These are phyloP conservation scores for Gnomoniopsis smithogilvyi DNA, from an alignment of 2,329 filamentous ascomycete genomes.

Conservation along the genomic window DNA sequence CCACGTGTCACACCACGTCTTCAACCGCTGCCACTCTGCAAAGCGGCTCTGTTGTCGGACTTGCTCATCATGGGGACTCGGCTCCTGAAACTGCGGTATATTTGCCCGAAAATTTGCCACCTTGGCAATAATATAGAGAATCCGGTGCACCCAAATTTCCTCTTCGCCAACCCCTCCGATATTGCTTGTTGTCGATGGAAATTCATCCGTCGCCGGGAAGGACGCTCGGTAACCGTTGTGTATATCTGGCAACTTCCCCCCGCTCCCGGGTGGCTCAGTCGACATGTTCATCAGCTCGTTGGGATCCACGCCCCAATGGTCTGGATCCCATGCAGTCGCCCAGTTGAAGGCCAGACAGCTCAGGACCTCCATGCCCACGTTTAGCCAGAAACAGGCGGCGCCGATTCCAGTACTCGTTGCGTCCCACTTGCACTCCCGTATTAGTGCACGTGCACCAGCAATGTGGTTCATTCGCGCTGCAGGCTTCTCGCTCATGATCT, in stretches of 20 bases:
- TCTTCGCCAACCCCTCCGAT: conserved; percentile 54
- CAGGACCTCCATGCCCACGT: conserved; percentile 85
- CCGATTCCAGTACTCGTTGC: conserved; percentile 76
- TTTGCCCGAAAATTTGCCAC: conserved; percentile 80
- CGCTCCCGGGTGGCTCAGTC: conserved; percentile 4
- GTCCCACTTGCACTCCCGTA: conserved; percentile 88
- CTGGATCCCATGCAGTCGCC: conserved; percentile 83
- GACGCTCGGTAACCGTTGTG: conserved; percentile 19
- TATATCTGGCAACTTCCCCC: neutral
- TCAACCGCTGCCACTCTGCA: conserved; percentile 77
- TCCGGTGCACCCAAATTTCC: conserved; percentile 83
- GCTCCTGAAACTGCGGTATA: conserved; percentile 58
- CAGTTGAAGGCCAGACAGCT: conserved; percentile 85
- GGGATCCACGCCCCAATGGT: conserved; percentile 85
- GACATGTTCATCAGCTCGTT: conserved; percentile 33
- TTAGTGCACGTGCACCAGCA: conserved; percentile 76
- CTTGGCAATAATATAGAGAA: conserved; percentile 84
- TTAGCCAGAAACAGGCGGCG: conserved; percentile 90
- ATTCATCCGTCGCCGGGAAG: conserved; percentile 3
- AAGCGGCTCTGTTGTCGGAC: conserved; percentile 61
- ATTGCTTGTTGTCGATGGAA: conserved; percentile 31
- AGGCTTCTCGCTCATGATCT: conserved; percentile 82
- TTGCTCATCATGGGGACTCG: conserved; percentile 61
- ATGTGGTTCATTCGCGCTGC: conserved; percentile 86
- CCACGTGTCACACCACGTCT: conserved; percentile 80